Evolutionary conservation across 2,329 filamentous ascomycete genomes (phyloP), one percentile per base, ranked within the genome.

Genomic region (Pseudogymnoascus sp.): DNA sequence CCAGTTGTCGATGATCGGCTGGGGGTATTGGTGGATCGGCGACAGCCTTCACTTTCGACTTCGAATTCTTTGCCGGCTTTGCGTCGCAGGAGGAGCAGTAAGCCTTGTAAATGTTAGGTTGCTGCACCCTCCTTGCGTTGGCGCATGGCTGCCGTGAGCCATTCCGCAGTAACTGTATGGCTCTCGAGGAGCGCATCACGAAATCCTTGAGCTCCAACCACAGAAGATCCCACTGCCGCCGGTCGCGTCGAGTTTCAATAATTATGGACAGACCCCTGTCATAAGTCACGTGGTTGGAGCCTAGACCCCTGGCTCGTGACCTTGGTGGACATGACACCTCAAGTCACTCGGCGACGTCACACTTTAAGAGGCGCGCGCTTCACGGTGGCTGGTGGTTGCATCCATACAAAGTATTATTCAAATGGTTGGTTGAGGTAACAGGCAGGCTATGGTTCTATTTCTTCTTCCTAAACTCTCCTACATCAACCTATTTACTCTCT

Each of bases 1-100:
- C 85, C 64, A 88, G 78, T 68, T 82, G 78, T 67, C 85, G 81
- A 72, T 88, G 86, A 68, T 88, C 85, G 61, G 72, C 75, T 62
- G 68, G 62, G 6, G 67, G 66, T 31, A 60, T 64, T 38, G 66
- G 63, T 60, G 67, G 65, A 8, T 46, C 65, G 40, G 67, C 21
- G 28, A 59, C 49, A 2, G 36, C 61, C 53, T 68, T 68, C 6
- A 65, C 59, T 31, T 31, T 62, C 40, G 31, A 23, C 21, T 59
- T 61, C 40, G 36, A 37, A 23, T 40, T 28, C 37, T n/a, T 66
- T 18, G 25, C 59, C 21, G 42, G 62, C 31, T 53, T 18, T 5
- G 67, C 31, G 25, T 72, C 70, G 62, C 71, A 74, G 21, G 67
- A 67, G n/a, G 70, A 66, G 64, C 71, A 74, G 63, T 72, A 74